phyloP scores from a whole-genome alignment of 2,329 filamentous ascomycete genomes.

The Cytospora piceae region DNA sequence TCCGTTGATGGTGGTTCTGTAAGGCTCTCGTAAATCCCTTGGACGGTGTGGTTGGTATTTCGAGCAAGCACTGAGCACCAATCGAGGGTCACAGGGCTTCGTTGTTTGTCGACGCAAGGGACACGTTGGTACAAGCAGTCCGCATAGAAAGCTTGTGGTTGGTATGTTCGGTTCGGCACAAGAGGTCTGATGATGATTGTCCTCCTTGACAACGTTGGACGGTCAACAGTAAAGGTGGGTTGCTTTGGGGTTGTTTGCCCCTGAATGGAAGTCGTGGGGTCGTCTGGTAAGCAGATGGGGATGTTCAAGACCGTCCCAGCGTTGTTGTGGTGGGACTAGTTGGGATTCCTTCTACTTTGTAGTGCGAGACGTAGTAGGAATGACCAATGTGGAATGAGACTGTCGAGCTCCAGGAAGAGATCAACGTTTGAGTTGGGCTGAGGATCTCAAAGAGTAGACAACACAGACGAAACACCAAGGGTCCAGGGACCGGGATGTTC shows the following conservation, averaged over 20 bases:
- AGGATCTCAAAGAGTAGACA: constrained; percentile 41
- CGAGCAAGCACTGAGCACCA: constrained; percentile 21
- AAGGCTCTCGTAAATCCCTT: constrained; percentile 5
- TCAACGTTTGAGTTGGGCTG: constrained; percentile 46
- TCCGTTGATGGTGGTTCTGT: constrained; percentile 12
- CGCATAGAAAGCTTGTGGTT: not conserved
- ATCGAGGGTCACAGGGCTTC: constrained; percentile 22
- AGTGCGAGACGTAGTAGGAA: constrained; percentile 24
- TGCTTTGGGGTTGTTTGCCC: constrained; percentile 2
- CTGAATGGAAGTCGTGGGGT: constrained; percentile 10
- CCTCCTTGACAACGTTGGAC: not conserved
- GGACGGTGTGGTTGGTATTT: not conserved
- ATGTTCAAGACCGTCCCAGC: constrained; percentile 16
- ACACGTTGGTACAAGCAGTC: not conserved
- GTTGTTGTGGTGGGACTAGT: constrained; percentile 16
- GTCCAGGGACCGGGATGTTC: constrained; percentile 38
- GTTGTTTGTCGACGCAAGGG: constrained; percentile 17
- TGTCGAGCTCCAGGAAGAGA: constrained; percentile 41
- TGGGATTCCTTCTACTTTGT: constrained; percentile 29
- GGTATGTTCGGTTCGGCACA: not conserved
- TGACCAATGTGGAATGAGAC: constrained; percentile 33
- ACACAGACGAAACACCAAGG: constrained; percentile 46
- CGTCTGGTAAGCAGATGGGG: constrained; percentile 12
- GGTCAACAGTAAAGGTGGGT: not conserved
- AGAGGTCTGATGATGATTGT: constrained; percentile 1